phyloP scores from a whole-genome alignment of 1,284 basidiomycete species.

The Phlebopus sp. region DNA sequence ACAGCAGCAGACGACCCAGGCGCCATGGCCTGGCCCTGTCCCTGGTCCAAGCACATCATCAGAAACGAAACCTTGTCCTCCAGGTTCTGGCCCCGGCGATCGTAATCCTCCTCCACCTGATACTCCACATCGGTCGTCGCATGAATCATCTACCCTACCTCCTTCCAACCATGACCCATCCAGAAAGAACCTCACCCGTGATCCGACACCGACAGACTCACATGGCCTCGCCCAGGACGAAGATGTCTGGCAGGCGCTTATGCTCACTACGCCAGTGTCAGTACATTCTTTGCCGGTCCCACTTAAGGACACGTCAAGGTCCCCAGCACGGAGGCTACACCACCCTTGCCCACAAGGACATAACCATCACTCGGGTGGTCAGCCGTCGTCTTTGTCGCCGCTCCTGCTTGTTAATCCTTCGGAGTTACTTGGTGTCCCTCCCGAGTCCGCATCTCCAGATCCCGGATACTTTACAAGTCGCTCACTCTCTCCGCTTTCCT shows the following conservation, averaged over 20 bases:
- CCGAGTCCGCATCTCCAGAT: not conserved
- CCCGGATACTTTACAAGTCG: not conserved
- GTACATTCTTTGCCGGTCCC: not conserved
- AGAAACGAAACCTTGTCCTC: too few species aligned
- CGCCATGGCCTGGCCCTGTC: too few species aligned
- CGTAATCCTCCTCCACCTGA: not conserved
- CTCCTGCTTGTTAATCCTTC: constrained; percentile 12
- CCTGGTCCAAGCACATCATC: too few species aligned
- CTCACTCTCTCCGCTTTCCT: constrained; percentile 22
- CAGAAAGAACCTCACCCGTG: constrained; percentile 1
- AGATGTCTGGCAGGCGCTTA: constrained; percentile 18
- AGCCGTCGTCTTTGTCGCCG: not conserved
- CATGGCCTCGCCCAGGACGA: constrained; percentile 15
- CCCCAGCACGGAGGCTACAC: constrained; percentile 2
- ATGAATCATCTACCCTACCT: not conserved
- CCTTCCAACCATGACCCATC: not conserved
- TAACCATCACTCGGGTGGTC: not conserved
- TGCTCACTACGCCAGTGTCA: constrained; percentile 1
- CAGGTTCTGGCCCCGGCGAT: not conserved
- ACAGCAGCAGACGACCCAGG: too few species aligned
- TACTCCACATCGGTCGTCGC: too few species aligned
- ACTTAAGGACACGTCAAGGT: constrained; percentile 2
- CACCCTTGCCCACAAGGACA: not conserved
- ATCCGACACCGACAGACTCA: constrained; percentile 12
- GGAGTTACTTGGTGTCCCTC: constrained; percentile 4